A percentile compares a stretch with the other conserved stretches of the same genome.
phyloP scores from a whole-genome alignment of 805 yeast species.

The Candida sonorensis region DNA sequence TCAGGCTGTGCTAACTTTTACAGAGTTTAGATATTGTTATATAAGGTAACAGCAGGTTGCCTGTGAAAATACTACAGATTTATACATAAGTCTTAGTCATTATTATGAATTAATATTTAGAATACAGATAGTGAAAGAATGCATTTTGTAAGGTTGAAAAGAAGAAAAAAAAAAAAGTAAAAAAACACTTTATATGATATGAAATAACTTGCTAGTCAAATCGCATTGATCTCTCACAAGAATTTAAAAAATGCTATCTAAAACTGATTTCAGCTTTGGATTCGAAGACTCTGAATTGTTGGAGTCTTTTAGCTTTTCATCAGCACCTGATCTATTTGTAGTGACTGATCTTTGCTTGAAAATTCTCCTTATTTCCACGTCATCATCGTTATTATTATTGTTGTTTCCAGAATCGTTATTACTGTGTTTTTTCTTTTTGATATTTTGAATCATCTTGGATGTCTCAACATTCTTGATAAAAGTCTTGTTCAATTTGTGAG shows the following conservation, averaged over 20 bases:
- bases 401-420: conserved; percentile 11
- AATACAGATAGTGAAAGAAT: no score
- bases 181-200: no score
- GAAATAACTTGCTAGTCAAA: no score
- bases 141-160: no score
- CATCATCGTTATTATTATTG: conserved; percentile 19
- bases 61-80: no score
- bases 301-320: conserved; percentile 33
- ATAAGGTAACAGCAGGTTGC: no score
- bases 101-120: no score
- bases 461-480: conserved; percentile 80
- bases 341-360: conserved; percentile 69
- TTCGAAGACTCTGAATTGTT: conserved; percentile 24
- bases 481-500: conserved; percentile 76
- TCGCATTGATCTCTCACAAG: no score
- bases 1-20: no score
- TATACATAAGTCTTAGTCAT: no score
- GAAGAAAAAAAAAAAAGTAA: no score
- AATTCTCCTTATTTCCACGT: conserved; percentile 40
- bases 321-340: conserved; percentile 61
- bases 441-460: conserved; percentile 71
- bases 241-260: conserved; percentile 43
- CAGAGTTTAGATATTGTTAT: no score
- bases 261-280: conserved; percentile 37
- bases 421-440: conserved; percentile 39